phyloP scores from a whole-genome alignment of 306 rosid species.

The Purshia tridentata region DNA sequence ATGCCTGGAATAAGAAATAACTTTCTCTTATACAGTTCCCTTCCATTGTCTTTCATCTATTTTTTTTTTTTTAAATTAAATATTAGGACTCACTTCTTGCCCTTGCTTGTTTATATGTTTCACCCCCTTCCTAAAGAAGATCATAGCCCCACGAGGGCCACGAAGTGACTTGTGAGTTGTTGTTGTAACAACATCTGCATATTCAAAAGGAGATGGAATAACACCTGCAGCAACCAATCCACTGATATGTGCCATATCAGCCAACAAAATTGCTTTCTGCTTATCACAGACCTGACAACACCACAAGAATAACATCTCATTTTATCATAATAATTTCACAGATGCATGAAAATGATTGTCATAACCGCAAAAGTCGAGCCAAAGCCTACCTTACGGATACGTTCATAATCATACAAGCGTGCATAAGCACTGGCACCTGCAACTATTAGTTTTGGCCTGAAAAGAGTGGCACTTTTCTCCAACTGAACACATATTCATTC shows the following conservation, averaged over 20 bases:
- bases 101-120: conserved; percentile 89
- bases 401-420: conserved; percentile 44
- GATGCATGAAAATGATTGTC: not conserved
- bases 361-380: not conserved
- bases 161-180: conserved; percentile 96
- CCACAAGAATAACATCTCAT: not conserved
- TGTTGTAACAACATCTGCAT: conserved; percentile 74
- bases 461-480: conserved; percentile 46
- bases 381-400: conserved; percentile 42
- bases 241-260: conserved; percentile 53
- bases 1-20: not conserved
- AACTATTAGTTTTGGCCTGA: conserved; percentile 48
- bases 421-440: conserved; percentile 61
- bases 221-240: conserved; percentile 53
- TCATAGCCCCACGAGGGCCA: conserved; percentile 99
- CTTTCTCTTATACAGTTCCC: conserved; percentile 4
- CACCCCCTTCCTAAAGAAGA: conserved; percentile 86
- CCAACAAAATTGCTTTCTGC: conserved; percentile 49
- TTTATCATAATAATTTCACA: not conserved
- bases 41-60: not conserved
- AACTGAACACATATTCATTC: conserved; percentile 25
- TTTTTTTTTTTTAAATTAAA: conserved; percentile 2
- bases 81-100: conserved; percentile 67
- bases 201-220: conserved; percentile 51
- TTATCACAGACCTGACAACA: conserved; percentile 43